phyloP scores from a whole-genome alignment of 805 yeast genomes.

The Yamadazyma kitorensis region DNA sequence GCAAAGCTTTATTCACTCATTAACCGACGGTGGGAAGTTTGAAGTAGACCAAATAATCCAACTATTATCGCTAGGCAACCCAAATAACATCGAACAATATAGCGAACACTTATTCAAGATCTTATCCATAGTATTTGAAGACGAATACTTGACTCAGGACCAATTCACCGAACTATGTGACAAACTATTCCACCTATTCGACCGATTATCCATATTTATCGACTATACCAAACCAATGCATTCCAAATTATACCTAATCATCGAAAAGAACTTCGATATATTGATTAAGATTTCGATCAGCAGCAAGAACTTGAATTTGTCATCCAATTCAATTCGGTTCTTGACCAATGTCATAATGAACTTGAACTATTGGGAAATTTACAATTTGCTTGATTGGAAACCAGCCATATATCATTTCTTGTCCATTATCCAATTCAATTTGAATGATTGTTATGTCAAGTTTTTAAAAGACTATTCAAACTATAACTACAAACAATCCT shows the following conservation, averaged over 20 bases:
- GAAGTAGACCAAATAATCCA: conserved; percentile 13
- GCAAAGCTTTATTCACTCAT: conserved; percentile 7
- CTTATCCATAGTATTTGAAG: conserved; percentile 17
- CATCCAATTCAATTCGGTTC: conserved; percentile 34
- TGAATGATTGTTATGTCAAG: conserved; percentile 36
- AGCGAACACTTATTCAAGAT: conserved; percentile 36
- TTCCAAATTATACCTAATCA: conserved; percentile 29
- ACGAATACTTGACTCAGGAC: conserved; percentile 5
- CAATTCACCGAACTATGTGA: conserved; percentile 19
- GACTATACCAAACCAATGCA: conserved; percentile 25
- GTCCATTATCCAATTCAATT: conserved; percentile 35
- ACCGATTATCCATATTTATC: conserved; percentile 20
- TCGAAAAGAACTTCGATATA: conserved; percentile 38
- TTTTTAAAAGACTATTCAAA: conserved; percentile 33
- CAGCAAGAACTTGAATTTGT: conserved; percentile 25
- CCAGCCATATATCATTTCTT: conserved; percentile 42
- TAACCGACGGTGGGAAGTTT: conserved; percentile 22
- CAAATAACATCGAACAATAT: conserved; percentile 33
- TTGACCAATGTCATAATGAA: conserved; percentile 35
- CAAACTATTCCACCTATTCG: conserved; percentile 24
- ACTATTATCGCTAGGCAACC: conserved; percentile 24
- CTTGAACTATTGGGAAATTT: conserved; percentile 44
- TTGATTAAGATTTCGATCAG: conserved; percentile 35
- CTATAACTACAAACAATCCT: conserved; percentile 12
- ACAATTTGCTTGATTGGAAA: conserved; percentile 39